Percentiles rank a stretch among this genome's conserved stretches.
Evolutionary conservation across 2,329 filamentous ascomycete species (phyloP).

Genomic region (Exophiala xenobiotica): DNA sequence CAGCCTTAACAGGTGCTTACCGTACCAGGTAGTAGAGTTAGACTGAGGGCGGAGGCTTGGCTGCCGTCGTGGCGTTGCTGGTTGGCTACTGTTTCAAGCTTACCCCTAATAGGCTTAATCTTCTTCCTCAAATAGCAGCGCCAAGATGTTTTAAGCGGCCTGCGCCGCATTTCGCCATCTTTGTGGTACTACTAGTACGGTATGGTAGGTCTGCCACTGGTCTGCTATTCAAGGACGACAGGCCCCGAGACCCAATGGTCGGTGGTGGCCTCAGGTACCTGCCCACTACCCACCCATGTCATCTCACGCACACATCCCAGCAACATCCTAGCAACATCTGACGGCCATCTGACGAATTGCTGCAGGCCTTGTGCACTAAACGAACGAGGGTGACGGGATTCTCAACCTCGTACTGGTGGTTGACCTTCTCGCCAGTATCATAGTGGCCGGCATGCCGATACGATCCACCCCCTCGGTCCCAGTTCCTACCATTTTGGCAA

Average conservation of each 20-base stretch:
- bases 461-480: conserved; percentile 19
- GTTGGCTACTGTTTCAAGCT: conserved; percentile 22
- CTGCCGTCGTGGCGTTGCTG: conserved; percentile 1
- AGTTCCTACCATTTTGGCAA: conserved; percentile 14
- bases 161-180: conserved; percentile 23
- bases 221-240: conserved; percentile 5
- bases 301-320: conserved; percentile 2
- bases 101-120: conserved; percentile 7
- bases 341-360: conserved; percentile 17
- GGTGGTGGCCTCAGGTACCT: conserved; percentile 21
- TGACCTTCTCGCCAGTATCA: not conserved
- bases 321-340: conserved; percentile 8
- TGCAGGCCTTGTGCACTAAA: conserved; percentile 2
- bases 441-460: conserved; percentile 14
- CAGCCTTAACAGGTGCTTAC: too few species aligned
- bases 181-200: too few species aligned
- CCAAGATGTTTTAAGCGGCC: conserved; percentile 16
- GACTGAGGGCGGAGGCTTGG: conserved; percentile 4
- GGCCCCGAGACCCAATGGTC: not conserved
- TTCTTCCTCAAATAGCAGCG: conserved; percentile 21
- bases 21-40: conserved; percentile 4
- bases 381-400: conserved; percentile 9
- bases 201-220: not conserved
- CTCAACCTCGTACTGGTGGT: conserved; percentile 8
- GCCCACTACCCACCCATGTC: conserved; percentile 4